Base-by-base conservation (phyloP, 805 yeast species). In the Metschnikowia gruessii region DNA sequence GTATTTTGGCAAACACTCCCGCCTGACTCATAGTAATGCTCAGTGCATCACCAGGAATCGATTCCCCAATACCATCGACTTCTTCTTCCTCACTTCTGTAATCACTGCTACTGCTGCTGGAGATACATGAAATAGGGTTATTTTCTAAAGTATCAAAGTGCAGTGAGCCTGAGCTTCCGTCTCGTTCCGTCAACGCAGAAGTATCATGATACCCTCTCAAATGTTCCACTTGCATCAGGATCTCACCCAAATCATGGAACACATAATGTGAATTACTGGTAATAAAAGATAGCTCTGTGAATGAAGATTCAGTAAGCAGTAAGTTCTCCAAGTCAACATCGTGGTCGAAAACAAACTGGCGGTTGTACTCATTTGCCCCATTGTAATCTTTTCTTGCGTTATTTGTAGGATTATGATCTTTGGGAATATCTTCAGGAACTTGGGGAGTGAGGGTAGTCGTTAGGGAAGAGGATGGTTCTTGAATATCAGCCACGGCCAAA, bases 231-330 rank as follows among this genome's bases (percentile, higher is more conserved):
- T 29, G 29, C 10, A 11, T 15, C 10, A 31, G 18, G 5, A 9
- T 32, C n/a, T 38, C 37, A 21, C 40, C 29, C 35, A 39, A 15
- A 34, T 39, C 40, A 11, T 38, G 38, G 19, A 34, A 29, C 12
- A 31, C 42, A 12, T 31, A 22, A 9, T 37, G 49, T 4, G 49
- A 41, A 26, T 31, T 35, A 38, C 53, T 50, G 31, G 50, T 50
- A 11, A 50, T 33, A 35, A 42, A 50, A 7, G 53, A 50, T 9
- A 46, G 41, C 37, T 50, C 50, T 9, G 50, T 50, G 19, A 42
- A 46, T 1, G 53, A 43, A 9, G 53, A 50, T 13, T 50, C 53
- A 2, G 50, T 18, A 18, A 45, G 38, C 50, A 46, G 50, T n/a
- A 38, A 28, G 18, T 43, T 33, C 9, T 29, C 48, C 22, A 43